Evolutionary conservation across 441 rosid genomes (phyloP).

Genomic region (Raphanus hybrid): DNA sequence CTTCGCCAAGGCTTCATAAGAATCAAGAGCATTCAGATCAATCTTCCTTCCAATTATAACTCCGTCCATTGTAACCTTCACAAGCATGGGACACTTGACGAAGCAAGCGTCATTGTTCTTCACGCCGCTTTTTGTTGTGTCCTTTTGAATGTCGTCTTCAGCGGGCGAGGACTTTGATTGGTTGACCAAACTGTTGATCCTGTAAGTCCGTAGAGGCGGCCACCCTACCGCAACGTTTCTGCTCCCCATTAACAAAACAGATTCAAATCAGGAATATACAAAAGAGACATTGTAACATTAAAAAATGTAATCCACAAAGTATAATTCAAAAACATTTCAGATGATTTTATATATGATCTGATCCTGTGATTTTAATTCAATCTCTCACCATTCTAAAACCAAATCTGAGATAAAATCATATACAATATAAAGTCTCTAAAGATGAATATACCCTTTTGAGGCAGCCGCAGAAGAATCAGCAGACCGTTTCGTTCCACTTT

Average conservation of each 20-base stretch:
- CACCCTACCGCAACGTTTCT: slow-evolving; percentile 84
- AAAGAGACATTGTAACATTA: neutral
- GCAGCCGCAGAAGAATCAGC: slow-evolving; percentile 56
- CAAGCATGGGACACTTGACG: slow-evolving; percentile 51
- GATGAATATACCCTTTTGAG: slow-evolving; percentile 49
- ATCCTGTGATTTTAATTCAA: neutral
- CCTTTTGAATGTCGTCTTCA: slow-evolving; percentile 36
- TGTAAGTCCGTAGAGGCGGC: slow-evolving; percentile 87
- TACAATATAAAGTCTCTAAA: neutral
- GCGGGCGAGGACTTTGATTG: slow-evolving; percentile 59
- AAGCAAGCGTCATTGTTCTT: slow-evolving; percentile 30
- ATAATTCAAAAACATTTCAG: neutral
- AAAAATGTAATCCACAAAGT: neutral
- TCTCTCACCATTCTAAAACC: neutral
- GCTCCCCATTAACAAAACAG: slow-evolving; percentile 37
- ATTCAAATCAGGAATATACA: too few species aligned
- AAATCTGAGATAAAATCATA: neutral
- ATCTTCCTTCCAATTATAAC: slow-evolving; percentile 89
- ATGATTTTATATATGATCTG: neutral
- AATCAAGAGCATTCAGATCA: slow-evolving; percentile 66
- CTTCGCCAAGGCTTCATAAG: slow-evolving; percentile 70
- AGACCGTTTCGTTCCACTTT: slow-evolving; percentile 66
- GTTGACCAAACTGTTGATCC: slow-evolving; percentile 82
- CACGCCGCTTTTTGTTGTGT: neutral
- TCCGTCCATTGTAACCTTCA: slow-evolving; percentile 95